Evolutionary conservation across 208 protist species (phyloP), one percentile per base, ranked within the genome.

Genomic region (Trypanosoma theileri): DNA sequence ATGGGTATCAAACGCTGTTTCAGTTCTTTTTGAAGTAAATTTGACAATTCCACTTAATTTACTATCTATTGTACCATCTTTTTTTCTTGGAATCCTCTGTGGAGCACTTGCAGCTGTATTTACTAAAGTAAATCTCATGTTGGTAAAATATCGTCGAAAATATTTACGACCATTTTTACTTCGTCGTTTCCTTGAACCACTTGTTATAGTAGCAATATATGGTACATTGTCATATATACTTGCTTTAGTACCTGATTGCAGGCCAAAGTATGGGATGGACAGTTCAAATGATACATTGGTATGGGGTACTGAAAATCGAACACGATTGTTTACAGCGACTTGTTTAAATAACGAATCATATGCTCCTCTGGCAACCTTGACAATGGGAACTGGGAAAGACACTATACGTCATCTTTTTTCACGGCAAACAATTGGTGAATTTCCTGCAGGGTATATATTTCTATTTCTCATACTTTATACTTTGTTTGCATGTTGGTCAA

Each of bases 21-120:
- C 86, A 28, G 84, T 97, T 24, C 71, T 97, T 24, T 97, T 97
- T 54, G 89, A 95, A 58, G 80, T 95, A 19, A 92, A 95, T 73
- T 24, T 92, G 26, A 92, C 76, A 57, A 94, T 95, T 28, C 86
- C 89, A 26, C 82, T 97, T 24, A 86, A 96, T 63, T 52, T 96
- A 1, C 66, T 88, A 17, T 88, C 91, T 3, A 91, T 98, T 67
- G 73, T 95, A 11, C 82, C 90, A 19, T 85, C 94, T n/a, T 73
- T 97, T 44, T 58, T 94, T 24, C 81, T 98, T 55, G 95, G 95
- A 31, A 69, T 87, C 35, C 13, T 92, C 4, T 84, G 89, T 48
- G 95, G 95, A 24, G 79, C 80, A 4, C 63, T 94, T 54, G 94
- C 93, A 4, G 92, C 89, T 22, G 64, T 89, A 24, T 98, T 97